phyloP scores from a whole-genome alignment of 345 rosid genomes.

The Eucalyptus sp. region DNA sequence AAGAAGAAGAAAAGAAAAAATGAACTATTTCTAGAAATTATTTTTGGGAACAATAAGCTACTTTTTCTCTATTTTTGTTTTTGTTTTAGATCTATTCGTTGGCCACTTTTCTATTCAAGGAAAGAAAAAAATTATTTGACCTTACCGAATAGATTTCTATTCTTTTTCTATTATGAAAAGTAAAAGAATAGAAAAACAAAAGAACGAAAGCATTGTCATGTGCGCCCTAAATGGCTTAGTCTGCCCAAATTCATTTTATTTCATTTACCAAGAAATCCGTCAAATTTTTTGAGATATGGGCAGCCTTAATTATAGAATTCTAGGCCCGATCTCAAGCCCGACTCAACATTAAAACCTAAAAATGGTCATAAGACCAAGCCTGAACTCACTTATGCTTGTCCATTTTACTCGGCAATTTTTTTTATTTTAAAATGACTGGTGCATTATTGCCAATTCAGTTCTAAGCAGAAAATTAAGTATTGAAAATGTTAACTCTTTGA shows the following conservation, averaged over 20 bases:
- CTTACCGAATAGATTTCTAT: accelerated
- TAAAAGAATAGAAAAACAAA: too few species aligned
- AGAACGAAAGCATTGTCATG: accelerated
- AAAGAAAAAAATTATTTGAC: accelerated
- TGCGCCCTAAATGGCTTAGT: accelerated
- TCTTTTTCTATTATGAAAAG: too few species aligned
- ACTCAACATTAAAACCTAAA: background rate
- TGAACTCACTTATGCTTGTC: background rate
- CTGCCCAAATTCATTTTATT: background rate
- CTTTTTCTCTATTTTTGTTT: too few species aligned
- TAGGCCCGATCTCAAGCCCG: background rate
- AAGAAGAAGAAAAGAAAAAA: too few species aligned
- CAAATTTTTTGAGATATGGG: background rate
- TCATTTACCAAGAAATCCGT: background rate
- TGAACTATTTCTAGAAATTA: accelerated
- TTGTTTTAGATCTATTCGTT: accelerated
- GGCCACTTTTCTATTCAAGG: too few species aligned
- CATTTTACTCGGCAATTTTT: background rate
- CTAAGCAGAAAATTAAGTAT: background rate
- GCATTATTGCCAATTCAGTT: background rate
- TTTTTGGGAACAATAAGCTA: too few species aligned
- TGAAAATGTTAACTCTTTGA: background rate
- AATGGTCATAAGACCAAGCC: background rate
- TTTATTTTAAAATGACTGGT: background rate
- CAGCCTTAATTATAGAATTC: background rate